A percentile compares a stretch with the other conserved stretches of the same genome.
These are phyloP conservation scores for Tulasnella sp. DNA, from an alignment of 768 basidiomycete genomes.

Conservation along the genomic window DNA sequence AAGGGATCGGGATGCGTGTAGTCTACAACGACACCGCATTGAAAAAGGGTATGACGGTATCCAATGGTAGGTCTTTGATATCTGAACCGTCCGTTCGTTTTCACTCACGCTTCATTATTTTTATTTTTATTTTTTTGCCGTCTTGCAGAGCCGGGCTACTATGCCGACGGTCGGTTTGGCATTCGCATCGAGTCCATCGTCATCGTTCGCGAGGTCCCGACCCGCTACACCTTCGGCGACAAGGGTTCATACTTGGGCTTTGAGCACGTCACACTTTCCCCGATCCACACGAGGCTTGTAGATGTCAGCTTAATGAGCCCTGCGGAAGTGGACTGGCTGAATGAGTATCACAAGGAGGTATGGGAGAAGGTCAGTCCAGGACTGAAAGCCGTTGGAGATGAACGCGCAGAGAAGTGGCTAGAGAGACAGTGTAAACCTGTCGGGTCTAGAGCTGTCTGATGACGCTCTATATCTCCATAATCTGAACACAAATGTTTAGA, in stretches of 20 bases:
- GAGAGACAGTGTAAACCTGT: slow-evolving; percentile 24
- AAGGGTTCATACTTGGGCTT: slow-evolving; percentile 69
- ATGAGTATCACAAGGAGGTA: slow-evolving; percentile 71
- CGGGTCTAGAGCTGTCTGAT: neutral
- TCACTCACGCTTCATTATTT: too few relatives aligned
- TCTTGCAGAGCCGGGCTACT: slow-evolving; percentile 72
- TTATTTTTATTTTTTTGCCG: slow-evolving; percentile 4
- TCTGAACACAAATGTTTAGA: too few relatives aligned
- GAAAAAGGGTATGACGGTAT: slow-evolving; percentile 81
- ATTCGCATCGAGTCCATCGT: slow-evolving; percentile 90
- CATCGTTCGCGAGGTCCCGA: slow-evolving; percentile 58
- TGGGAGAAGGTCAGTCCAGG: slow-evolving; percentile 62
- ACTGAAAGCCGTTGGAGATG: slow-evolving; percentile 36
- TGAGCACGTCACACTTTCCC: slow-evolving; percentile 82
- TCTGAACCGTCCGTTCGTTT: neutral
- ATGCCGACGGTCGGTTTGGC: slow-evolving; percentile 81
- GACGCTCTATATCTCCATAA: too few relatives aligned
- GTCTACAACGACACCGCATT: slow-evolving; percentile 61
- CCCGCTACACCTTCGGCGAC: slow-evolving; percentile 68
- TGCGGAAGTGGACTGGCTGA: slow-evolving; percentile 72
- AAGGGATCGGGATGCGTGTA: slow-evolving; percentile 31
- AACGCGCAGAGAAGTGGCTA: slow-evolving; percentile 30
- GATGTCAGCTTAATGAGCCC: slow-evolving; percentile 49
- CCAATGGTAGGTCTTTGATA: slow-evolving; percentile 44
- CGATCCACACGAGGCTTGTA: slow-evolving; percentile 78